These are phyloP conservation scores for Diddensiella transvaalensis DNA, from an alignment of 805 yeast genomes.

Conservation along the genomic window DNA sequence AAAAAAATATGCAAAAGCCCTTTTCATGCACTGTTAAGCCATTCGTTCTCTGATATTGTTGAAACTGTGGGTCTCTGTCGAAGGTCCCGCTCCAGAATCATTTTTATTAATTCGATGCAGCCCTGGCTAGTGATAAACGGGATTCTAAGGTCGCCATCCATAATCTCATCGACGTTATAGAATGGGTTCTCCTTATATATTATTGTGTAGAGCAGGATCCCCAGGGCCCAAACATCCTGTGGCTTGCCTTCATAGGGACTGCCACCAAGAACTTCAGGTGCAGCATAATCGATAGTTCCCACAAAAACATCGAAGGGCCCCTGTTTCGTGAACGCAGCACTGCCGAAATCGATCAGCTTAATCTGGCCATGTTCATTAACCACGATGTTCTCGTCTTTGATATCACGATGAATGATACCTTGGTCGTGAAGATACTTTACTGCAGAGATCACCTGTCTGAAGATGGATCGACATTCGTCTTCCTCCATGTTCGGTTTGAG, in stretches of 20 bases:
- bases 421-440: constrained; percentile 75
- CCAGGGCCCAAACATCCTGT: constrained; percentile 97
- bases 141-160: constrained; percentile 79
- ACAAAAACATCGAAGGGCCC: constrained; percentile 98
- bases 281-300: constrained; percentile 96
- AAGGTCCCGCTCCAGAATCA: constrained; percentile 66
- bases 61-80: constrained; percentile 68
- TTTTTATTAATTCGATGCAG: constrained; percentile 57
- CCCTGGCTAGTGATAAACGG: constrained; percentile 61
- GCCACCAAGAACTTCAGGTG: constrained; percentile 92
- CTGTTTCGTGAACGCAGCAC: constrained; percentile 83
- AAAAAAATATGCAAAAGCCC: neutral
- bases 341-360: constrained; percentile 90
- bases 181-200: constrained; percentile 94
- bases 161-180: constrained; percentile 89
- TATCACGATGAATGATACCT: constrained; percentile 91
- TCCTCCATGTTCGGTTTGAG: constrained; percentile 78
- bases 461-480: constrained; percentile 70
- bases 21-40: constrained; percentile 40
- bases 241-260: constrained; percentile 87
- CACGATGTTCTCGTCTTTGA: constrained; percentile 91
- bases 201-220: constrained; percentile 83
- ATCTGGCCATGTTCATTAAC: constrained; percentile 72
- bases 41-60: constrained; percentile 63
- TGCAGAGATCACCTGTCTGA: constrained; percentile 75